phyloP scores from a whole-genome alignment of 306 rosid species.

The Quercus parvula region DNA sequence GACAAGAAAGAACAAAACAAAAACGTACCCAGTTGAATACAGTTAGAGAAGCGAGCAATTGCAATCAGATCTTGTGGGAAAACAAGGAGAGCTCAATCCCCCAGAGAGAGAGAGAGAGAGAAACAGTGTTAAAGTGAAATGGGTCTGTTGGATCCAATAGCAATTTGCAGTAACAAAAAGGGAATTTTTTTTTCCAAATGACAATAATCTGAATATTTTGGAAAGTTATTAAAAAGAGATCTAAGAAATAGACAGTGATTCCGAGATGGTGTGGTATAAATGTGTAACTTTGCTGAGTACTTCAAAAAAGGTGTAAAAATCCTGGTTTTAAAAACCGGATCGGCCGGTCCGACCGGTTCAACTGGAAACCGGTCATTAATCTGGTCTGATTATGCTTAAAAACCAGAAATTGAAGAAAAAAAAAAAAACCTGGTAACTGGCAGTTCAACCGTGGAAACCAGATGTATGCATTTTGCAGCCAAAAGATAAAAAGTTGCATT shows the following conservation, averaged over 20 bases:
- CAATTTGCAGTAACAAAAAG: background rate
- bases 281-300: background rate
- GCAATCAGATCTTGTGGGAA: background rate
- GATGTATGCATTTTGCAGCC: too few relatives aligned
- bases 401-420: too few relatives aligned
- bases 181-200: background rate
- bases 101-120: background rate
- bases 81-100: background rate
- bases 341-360: too few relatives aligned
- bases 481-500: too few relatives aligned
- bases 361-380: too few relatives aligned
- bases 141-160: background rate
- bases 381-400: too few relatives aligned
- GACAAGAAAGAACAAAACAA: background rate
- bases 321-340: too few relatives aligned
- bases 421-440: too few relatives aligned
- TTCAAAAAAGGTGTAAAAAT: too few relatives aligned
- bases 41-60: background rate
- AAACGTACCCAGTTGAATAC: background rate
- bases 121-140: background rate
- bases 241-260: background rate
- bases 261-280: background rate
- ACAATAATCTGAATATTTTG: background rate
- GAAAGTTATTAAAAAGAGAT: background rate
- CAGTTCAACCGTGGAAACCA: too few relatives aligned